Conservation (phyloP, 2,329 filamentous ascomycete species). For the Atkinsonella texensis region DNA sequence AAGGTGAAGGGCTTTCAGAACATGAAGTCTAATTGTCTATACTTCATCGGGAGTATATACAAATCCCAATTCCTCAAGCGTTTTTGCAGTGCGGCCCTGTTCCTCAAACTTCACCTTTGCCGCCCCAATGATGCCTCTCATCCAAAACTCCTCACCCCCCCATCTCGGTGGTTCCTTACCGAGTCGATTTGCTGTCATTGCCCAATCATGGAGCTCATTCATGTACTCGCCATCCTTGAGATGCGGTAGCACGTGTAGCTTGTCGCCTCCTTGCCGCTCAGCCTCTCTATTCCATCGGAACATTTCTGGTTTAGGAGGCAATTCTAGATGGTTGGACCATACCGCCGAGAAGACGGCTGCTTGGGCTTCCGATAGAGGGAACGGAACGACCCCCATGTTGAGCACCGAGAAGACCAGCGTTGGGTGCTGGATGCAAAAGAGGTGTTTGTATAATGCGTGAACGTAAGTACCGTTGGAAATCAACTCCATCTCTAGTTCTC, state of each 20-base stretch:
- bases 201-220: conserved; percentile 56
- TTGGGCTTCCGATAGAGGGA: conserved; percentile 69
- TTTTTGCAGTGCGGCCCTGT: conserved; percentile 50
- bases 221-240: conserved; percentile 53
- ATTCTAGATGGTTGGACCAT: conserved; percentile 56
- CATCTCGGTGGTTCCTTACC: conserved; percentile 63
- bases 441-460: conserved; percentile 62
- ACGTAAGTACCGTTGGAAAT: conserved; percentile 60
- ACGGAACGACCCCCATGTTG: conserved; percentile 78
- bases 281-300: conserved; percentile 52
- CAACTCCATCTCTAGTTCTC: conserved; percentile 33
- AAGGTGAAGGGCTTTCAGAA: no score
- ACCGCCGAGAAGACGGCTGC: conserved; percentile 64
- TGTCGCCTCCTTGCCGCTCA: conserved; percentile 32
- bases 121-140: conserved; percentile 52
- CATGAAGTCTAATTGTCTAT: no score
- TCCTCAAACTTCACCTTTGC: conserved; percentile 63
- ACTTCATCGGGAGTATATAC: conserved; percentile 28
- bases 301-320: conserved; percentile 58
- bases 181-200: conserved; percentile 31
- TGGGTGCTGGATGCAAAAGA: conserved; percentile 65
- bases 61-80: conserved; percentile 62
- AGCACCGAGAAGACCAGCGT: conserved; percentile 68
- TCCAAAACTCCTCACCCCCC: conserved; percentile 60
- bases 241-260: conserved; percentile 18